Percentiles rank a stretch among this genome's conserved stretches.
These are phyloP conservation scores for Penicillium simplicissimum DNA, from an alignment of 495 filamentous ascomycete genomes.

Conservation along the genomic window DNA sequence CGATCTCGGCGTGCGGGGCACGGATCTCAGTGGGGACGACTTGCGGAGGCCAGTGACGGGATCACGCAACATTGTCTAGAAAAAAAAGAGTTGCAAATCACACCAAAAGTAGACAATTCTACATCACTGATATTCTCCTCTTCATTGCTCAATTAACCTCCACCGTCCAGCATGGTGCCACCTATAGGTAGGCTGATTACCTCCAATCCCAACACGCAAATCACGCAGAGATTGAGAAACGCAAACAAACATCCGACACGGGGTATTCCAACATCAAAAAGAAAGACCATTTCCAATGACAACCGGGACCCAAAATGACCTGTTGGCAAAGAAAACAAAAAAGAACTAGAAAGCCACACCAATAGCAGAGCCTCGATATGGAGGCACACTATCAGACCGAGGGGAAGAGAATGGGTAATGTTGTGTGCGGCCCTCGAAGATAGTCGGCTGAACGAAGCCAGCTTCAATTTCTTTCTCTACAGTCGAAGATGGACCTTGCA, in stretches of 20 bases:
- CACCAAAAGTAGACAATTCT: too few species aligned
- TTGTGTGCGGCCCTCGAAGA: slow-evolving; percentile 30
- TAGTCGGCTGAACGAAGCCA: slow-evolving; percentile 28
- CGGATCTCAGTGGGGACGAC: too few species aligned
- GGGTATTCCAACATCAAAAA: slow-evolving; percentile 18
- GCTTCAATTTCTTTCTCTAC: slow-evolving; percentile 31
- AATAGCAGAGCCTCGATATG: slow-evolving; percentile 31
- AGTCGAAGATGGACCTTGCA: slow-evolving; percentile 18
- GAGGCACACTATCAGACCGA: slow-evolving; percentile 21
- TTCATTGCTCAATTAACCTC: neutral
- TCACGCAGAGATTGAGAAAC: neutral
- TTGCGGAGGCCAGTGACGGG: too few species aligned
- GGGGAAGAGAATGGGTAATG: slow-evolving; percentile 19
- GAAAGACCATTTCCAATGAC: neutral
- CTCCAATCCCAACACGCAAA: neutral
- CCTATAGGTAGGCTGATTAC: slow-evolving; percentile 1
- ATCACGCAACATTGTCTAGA: too few species aligned
- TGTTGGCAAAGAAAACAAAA: too few species aligned
- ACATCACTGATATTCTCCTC: neutral
- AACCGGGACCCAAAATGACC: neutral
- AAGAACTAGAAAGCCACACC: slow-evolving; percentile 39
- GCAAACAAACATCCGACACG: slow-evolving; percentile 8
- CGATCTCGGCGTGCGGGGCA: too few species aligned
- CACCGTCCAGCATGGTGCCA: neutral
- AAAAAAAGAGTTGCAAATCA: too few species aligned